A percentile compares a stretch with the other conserved stretches of the same genome.
phyloP scores from a whole-genome alignment of 2,329 filamentous ascomycete genomes.

The Paramyrothecium sp. region DNA sequence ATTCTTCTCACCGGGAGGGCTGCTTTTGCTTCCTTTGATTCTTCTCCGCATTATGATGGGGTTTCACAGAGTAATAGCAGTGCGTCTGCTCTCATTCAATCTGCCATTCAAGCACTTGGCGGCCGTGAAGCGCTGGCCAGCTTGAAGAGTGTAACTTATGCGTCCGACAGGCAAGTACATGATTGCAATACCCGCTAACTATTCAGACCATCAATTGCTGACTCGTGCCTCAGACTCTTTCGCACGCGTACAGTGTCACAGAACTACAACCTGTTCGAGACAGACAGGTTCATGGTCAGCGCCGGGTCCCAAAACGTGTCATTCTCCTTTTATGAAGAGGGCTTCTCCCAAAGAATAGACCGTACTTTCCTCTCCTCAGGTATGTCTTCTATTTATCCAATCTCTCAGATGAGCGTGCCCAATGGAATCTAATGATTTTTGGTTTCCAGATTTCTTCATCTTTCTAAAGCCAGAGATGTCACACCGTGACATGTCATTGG shows the following conservation, averaged over 20 bases:
- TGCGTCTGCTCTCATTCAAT: not conserved
- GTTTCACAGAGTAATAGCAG: not conserved
- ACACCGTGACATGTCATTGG: constrained; percentile 3
- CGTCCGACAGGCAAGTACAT: not conserved
- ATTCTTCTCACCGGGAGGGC: not conserved
- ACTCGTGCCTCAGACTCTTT: constrained; percentile 3
- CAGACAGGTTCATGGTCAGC: constrained; percentile 5
- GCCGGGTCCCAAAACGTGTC: constrained; percentile 8
- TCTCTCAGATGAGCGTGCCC: not conserved
- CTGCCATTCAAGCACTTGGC: not conserved
- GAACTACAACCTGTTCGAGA: constrained; percentile 9
- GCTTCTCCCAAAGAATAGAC: constrained; percentile 2
- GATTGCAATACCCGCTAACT: not conserved
- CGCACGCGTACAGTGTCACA: constrained; percentile 6
- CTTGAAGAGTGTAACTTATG: constrained; percentile 1
- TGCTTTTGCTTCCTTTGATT: not conserved
- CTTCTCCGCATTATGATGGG: not conserved
- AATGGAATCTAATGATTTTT: not conserved
- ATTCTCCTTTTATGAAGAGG: constrained; percentile 1
- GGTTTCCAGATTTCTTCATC: constrained; percentile 1
- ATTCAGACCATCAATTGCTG: not conserved
- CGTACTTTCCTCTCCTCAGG: constrained; percentile 2
- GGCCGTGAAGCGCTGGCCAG: not conserved
- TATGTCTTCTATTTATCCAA: not conserved
- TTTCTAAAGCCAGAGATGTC: not conserved